Evolutionary conservation across 2,329 filamentous ascomycete species (phyloP), one percentile per base, ranked within the genome.

Genomic region (Colletotrichum destructivum): DNA sequence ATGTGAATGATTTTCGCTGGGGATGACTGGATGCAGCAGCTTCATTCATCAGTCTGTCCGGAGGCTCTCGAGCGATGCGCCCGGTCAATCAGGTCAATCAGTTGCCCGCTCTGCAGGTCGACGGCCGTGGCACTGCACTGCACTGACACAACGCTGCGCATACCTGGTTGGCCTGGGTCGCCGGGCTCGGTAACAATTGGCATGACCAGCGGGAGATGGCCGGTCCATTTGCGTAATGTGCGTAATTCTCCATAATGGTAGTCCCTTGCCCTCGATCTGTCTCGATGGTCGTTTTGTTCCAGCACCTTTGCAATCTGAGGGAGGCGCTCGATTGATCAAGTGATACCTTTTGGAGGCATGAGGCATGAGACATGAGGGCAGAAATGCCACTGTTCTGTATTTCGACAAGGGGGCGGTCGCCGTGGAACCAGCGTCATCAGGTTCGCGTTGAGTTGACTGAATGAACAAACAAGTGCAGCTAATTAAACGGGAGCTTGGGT

Each of bases 1-100:
- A 68, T 47, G 68, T 52, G 57, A 62, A 11, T 62, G 68, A 71
- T 68, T 64, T 57, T 51, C 68, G 56, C 57, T 68, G 64, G 68
- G 64, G 59, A 71, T 40, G 38, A 38, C 68, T 68, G 35, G 62
- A 71, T 68, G 44, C 57, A 59, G 69, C 52, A 52, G 54, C 51
- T 40, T 35, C n/a, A n/a, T 26, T 61, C 35, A 11, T 61, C 61
- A 65, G 31, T 66, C 35, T n/a, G 54, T 16, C 62, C 51, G 47
- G 62, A 67, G 64, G 18, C 51, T 62, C 51, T 62, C 44, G 51
- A 62, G 68, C 64, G 63, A 64, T 68, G 57, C 57, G 56, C 18
- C 63, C 57, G 63, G 62, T 35, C 46, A 56, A 31, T 56, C 40
- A 62, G 47, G 64, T 54, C 47, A 68, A 59, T 68, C 63, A 68